These are phyloP conservation scores for Arabis alpina DNA, from an alignment of 345 rosid species.

Conservation along the genomic window DNA sequence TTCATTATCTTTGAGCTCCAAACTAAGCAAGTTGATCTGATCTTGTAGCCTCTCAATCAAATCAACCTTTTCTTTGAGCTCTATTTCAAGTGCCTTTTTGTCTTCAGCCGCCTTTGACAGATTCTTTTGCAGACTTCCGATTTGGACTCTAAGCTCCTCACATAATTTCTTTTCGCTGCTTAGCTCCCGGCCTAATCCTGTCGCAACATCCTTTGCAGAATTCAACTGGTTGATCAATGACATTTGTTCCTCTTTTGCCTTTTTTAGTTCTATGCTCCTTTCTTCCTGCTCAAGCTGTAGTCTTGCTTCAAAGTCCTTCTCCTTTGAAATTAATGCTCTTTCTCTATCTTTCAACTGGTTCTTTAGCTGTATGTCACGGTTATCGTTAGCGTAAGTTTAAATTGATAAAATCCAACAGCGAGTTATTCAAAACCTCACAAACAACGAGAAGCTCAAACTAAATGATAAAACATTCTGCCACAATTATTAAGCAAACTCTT, in stretches of 20 bases:
- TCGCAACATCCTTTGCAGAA: constrained; percentile 62
- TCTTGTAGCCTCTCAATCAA: constrained; percentile 60
- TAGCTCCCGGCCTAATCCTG: constrained; percentile 73
- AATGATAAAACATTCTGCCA: not conserved
- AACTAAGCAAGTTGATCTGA: constrained; percentile 53
- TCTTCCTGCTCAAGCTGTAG: constrained; percentile 70
- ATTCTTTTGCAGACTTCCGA: constrained; percentile 53
- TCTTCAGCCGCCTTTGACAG: constrained; percentile 63
- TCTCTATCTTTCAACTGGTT: constrained; percentile 69
- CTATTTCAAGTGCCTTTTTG: constrained; percentile 60
- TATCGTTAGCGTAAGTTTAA: constrained; percentile 10
- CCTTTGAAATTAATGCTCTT: constrained; percentile 54
- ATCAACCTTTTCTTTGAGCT: constrained; percentile 58
- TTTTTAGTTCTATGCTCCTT: constrained; percentile 49
- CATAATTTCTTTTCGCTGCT: constrained; percentile 61
- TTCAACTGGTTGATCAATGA: constrained; percentile 58
- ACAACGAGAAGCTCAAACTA: constrained; percentile 9
- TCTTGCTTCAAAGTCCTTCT: constrained; percentile 63
- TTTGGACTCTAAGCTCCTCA: constrained; percentile 58
- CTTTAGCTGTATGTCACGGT: constrained; percentile 56
- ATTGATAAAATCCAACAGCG: not conserved
- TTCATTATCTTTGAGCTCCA: constrained; percentile 72
- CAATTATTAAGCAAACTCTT: constrained; percentile 11
- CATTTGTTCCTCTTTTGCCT: constrained; percentile 64
- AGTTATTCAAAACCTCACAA: constrained; percentile 11